Evolutionary conservation across 805 yeast species (phyloP).

Genomic region (Suhomyces pyralidae): DNA sequence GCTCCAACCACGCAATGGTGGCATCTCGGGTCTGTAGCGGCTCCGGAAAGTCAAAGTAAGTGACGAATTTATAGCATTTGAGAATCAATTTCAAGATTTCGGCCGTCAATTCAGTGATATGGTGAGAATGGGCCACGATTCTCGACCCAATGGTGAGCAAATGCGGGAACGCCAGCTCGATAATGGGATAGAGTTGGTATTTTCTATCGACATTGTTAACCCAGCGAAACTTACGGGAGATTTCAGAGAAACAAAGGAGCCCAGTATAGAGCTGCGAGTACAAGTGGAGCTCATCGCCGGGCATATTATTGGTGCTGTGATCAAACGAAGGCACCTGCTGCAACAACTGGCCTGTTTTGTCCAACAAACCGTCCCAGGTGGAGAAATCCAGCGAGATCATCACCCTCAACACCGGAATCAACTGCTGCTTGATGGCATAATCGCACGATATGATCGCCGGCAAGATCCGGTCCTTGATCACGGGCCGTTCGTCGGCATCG

Average conservation of each 20-base stretch:
- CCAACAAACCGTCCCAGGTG: conserved; percentile 36
- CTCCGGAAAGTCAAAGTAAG: conserved; percentile 68
- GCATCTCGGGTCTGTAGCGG: conserved; percentile 50
- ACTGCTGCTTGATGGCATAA: conserved; percentile 31
- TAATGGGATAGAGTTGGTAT: conserved; percentile 40
- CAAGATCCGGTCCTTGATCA: conserved; percentile 65
- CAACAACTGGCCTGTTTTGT: conserved; percentile 30
- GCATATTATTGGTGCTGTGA: not conserved
- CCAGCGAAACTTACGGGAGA: conserved; percentile 73
- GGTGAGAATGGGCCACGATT: conserved; percentile 28
- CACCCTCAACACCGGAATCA: conserved; percentile 15
- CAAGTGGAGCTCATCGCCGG: not conserved
- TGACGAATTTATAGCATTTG: conserved; percentile 74
- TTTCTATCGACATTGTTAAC: conserved; percentile 45
- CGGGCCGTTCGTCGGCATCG: conserved; percentile 69
- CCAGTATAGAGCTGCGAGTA: conserved; percentile 55
- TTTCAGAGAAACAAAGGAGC: conserved; percentile 63
- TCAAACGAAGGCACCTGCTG: conserved; percentile 14
- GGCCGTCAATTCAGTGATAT: conserved; percentile 42
- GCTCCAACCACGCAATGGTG: conserved; percentile 66
- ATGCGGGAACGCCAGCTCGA: conserved; percentile 59
- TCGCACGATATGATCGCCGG: conserved; percentile 45
- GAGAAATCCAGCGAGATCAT: conserved; percentile 35
- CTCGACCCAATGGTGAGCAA: conserved; percentile 64
- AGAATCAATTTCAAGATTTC: conserved; percentile 73